A percentile compares a stretch with the other conserved stretches of the same genome.
phyloP scores from a whole-genome alignment of 2,329 filamentous ascomycete species.

The Aspergillus transmontanensis region DNA sequence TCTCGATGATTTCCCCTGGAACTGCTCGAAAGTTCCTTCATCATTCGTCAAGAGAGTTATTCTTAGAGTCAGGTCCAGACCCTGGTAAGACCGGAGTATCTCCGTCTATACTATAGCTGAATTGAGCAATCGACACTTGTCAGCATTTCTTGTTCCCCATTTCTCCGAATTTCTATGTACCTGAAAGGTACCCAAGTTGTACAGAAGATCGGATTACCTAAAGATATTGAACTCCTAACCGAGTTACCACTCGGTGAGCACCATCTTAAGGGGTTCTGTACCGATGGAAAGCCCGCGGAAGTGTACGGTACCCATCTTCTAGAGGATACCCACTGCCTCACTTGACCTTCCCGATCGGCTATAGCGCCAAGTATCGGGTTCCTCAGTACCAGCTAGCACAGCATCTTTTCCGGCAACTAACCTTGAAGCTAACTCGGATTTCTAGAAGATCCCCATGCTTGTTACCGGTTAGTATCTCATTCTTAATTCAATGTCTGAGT shows the following conservation, averaged over 20 bases:
- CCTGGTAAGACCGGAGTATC: constrained; percentile 9
- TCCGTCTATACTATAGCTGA: constrained; percentile 3
- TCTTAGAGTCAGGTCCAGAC: constrained; percentile 10
- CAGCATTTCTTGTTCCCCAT: background rate
- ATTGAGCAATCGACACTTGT: background rate
- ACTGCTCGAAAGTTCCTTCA: background rate
- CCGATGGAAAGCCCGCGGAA: background rate
- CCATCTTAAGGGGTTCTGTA: background rate
- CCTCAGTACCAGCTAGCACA: background rate
- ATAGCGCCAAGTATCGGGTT: constrained; percentile 4
- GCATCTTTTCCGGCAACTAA: constrained; percentile 6
- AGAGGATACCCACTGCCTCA: background rate
- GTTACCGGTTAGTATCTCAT: constrained; percentile 15
- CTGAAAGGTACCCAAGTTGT: background rate
- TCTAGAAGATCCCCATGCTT: constrained; percentile 20
- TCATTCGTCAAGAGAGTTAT: constrained; percentile 7
- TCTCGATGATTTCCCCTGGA: constrained; percentile 11
- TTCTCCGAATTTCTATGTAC: background rate
- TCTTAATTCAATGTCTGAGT: constrained; percentile 22
- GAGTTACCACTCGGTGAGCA: background rate
- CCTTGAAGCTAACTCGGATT: constrained; percentile 11
- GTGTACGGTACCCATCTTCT: background rate
- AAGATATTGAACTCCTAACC: background rate
- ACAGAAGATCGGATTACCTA: background rate
- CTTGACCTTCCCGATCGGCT: constrained; percentile 5